Base-by-base conservation (phyloP, 306 rosid genomes). In the Quercus wislizeni region DNA sequence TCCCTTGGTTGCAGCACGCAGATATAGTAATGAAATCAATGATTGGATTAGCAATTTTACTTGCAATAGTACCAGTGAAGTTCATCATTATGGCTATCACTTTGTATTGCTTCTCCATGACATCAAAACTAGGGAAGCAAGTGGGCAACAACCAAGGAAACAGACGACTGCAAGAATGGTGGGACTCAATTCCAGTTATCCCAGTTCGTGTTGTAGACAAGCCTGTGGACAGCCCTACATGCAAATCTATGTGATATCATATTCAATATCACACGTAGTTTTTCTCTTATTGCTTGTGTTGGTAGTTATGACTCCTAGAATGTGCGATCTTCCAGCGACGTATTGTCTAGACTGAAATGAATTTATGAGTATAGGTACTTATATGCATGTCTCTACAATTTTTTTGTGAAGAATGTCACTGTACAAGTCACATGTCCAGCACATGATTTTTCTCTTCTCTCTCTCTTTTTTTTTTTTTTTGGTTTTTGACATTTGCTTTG, bases 151-250 rank as follows among this genome's bases (percentile, higher is more conserved):
- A 73, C 73, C 62, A 84, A 55, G 91, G 93, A 30, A 84, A 88
- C 80, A 84, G 98, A 87, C 69, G 99, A 25, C 75, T 89, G 69
- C 90, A 78, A 74, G 99, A 95, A 83, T 95, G 99, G 99, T 91
- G 98, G 99, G 99, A 93, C 64, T 87, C 97, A 5, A 93, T 95
- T 74, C 98, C 99, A 11, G 83, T 95, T 0, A 85, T 93, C 75
- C 90, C 90, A 20, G 88, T 95, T 41, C 91, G 88, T 20, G 84
- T 94, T 18, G 97, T 86, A 6, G 81, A 86, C 64, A 70, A 88
- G 65, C 25, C 12, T 79, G 84, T 76, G 18, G 76, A 19, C 3
- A 8, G 17, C 68, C 51, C 75, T 18, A 4, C 55, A 0, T 71
- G 55, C 46, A 28, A 10, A 13, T 49, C 15, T 49, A 49, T 49